Base-by-base conservation (phyloP, 2,329 filamentous ascomycete genomes). In the Fusarium bulbicola region DNA sequence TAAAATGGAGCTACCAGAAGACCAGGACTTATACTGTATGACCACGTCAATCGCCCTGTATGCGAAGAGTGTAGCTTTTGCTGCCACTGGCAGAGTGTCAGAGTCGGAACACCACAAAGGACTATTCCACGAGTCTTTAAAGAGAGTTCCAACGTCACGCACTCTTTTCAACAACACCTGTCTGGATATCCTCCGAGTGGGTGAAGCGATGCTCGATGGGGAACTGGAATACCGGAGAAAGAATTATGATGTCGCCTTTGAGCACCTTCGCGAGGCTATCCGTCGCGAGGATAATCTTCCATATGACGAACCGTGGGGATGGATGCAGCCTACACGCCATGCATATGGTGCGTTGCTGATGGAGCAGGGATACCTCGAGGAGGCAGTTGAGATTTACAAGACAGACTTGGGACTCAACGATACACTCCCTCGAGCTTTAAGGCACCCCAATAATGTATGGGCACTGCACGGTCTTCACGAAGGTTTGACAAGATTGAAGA, bases 261-360 rank as follows among this genome's bases (percentile, higher is more conserved):
- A 81, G 7, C 85, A 88, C 58, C 82, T 95, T 6, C 85, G 86
- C 4, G 83, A 82, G 16, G 86, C 91, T 0, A 89, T 93, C 28
- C 77, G 81, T 3, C 84, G 88, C 6, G 91, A 93, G 70, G 91
- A 93, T 74, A 81, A 79, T 0, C 84, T 94, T 34, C 89, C 89
- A 0, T 94, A 93, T 68, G 90, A 92, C 54, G 92, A 95, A 78
- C 92, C 92, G 0, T 94, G 92, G 92, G 91, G 91, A 0, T 94
- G 92, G 92, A 93, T 94, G 92, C 91, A 93, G 77, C 92, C 92
- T 0, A 88, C 89, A 0, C 85, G 92, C 7, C 92, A 94, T 79
- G 92, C 92, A 0, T 91, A 91, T 57, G 92, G 90, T 3, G 92
- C 92, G 0, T 83, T 95, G 7, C 79, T 93, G 36, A 84, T 93